Percentiles rank a stretch among this genome's conserved stretches.
phyloP scores from a whole-genome alignment of 495 filamentous ascomycete species.

The Hamigera avellanea region DNA sequence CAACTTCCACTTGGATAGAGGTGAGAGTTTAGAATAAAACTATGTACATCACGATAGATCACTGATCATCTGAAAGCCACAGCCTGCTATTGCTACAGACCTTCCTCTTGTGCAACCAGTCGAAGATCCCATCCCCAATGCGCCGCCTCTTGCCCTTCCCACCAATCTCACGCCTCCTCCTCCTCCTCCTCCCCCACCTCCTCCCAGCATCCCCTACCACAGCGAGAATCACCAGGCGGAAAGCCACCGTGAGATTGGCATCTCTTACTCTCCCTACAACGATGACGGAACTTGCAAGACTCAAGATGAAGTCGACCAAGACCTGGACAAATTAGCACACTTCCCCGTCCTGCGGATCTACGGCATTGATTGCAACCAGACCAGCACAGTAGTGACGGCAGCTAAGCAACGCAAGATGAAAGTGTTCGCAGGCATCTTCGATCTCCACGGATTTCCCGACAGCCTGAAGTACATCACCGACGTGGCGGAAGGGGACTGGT shows the following conservation, averaged over 20 bases:
- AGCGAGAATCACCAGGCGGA: neutral
- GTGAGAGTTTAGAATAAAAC: no score
- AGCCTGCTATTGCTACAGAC: neutral
- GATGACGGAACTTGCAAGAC: slow-evolving; percentile 54
- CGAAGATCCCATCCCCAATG: slow-evolving; percentile 3
- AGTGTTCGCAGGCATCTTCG: slow-evolving; percentile 63
- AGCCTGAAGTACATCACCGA: slow-evolving; percentile 42
- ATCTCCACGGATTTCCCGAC: slow-evolving; percentile 42
- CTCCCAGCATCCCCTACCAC: no score
- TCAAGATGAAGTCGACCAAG: slow-evolving; percentile 45
- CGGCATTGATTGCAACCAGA: slow-evolving; percentile 67
- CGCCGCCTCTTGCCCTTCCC: slow-evolving; percentile 7
- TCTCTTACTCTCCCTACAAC: slow-evolving; percentile 69
- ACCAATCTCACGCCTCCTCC: no score
- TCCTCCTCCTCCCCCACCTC: slow-evolving; percentile 3
- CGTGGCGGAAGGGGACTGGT: slow-evolving; percentile 49
- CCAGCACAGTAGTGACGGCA: slow-evolving; percentile 45
- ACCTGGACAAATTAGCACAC: slow-evolving; percentile 42
- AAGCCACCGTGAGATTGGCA: slow-evolving; percentile 28
- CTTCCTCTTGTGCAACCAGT: slow-evolving; percentile 3
- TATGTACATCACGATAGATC: no score
- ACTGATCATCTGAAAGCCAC: no score
- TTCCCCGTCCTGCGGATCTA: slow-evolving; percentile 65
- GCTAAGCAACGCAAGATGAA: slow-evolving; percentile 47
- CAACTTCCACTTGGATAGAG: no score